Evolutionary conservation across 2,329 filamentous ascomycete species (phyloP), one percentile per base, ranked within the genome.

Genomic region (Claviceps digitariae): DNA sequence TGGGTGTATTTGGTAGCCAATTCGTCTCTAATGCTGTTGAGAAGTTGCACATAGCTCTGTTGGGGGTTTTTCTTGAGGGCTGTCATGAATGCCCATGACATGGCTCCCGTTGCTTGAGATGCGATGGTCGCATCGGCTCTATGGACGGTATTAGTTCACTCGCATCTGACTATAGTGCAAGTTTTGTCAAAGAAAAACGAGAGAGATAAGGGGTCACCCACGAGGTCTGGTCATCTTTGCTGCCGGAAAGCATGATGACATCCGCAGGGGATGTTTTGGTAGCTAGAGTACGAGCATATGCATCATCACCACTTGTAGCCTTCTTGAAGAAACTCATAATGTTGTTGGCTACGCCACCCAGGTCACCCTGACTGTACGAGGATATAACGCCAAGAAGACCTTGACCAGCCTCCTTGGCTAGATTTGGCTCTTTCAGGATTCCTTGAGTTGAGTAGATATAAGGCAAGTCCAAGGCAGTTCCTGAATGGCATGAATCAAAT

Each of bases 61-160:
- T 96, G 90, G 0, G 91, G 90, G 67, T 97, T 95, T 78, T 95
- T 95, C 74, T 89, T 91, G 60, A 98, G 79, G 45, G 90, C 85
- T 5, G 77, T 86, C 67, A 98, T 90, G 67, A 98, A 98, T 10
- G 93, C 93, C 83, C 87, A 97, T 1, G 90, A 95, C 93, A 98
- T 97, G 65, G 93, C 93, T 51, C 93, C 93, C 0, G 93, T 97
- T 29, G 93, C 91, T 70, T 96, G 81, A 51, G 90, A 86, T 38
- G 79, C 82, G 62, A 97, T 96, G 21, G 83, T 87, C n/a, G 91
- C 90, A 67, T 98, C 93, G 69, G 89, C 87, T 59, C 90, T 95
- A 62, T 55, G 49, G 48, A 52, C 21, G 3, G 17, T 46, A 25
- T 57, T 36, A 44, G 29, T 15, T 25, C 23, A 46, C 44, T 6